phyloP scores from a whole-genome alignment of 2,329 filamentous ascomycete genomes.

The Talaromyces rugulosus region DNA sequence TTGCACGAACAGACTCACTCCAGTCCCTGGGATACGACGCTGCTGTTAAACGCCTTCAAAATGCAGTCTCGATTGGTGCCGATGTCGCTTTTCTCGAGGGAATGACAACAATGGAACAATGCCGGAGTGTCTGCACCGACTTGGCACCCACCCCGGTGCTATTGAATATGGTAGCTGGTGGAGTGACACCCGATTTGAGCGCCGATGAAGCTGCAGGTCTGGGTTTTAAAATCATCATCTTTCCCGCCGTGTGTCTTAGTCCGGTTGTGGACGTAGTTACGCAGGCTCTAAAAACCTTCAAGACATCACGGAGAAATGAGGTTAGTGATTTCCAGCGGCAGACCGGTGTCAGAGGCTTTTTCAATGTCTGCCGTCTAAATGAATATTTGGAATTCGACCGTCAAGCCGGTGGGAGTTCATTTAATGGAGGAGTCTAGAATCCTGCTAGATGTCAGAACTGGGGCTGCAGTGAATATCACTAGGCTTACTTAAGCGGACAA shows the following conservation, averaged over 20 bases:
- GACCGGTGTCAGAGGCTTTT: neutral
- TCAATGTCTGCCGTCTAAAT: neutral
- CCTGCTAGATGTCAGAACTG: neutral
- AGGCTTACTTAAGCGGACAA: neutral
- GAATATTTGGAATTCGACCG: constrained; percentile 1
- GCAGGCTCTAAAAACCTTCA: neutral
- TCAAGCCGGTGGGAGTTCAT: neutral
- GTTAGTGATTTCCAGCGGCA: neutral
- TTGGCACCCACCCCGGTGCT: constrained; percentile 37
- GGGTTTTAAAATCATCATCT: constrained; percentile 37
- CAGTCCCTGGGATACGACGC: constrained; percentile 36
- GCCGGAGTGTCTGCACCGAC: constrained; percentile 28
- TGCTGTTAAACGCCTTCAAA: constrained; percentile 28
- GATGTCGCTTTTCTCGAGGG: constrained; percentile 42
- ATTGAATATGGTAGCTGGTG: constrained; percentile 44
- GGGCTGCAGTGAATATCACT: neutral
- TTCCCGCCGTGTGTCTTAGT: constrained; percentile 1
- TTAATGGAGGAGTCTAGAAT: neutral
- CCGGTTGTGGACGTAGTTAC: neutral
- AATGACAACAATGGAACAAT: constrained; percentile 35
- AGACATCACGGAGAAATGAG: neutral
- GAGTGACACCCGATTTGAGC: constrained; percentile 35
- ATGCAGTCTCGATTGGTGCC: constrained; percentile 25
- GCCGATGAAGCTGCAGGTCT: constrained; percentile 35
- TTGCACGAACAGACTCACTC: constrained; percentile 29